These are phyloP conservation scores for Chlamydomonas urium DNA, from an alignment of 139 green algal species.

Conservation along the genomic window DNA sequence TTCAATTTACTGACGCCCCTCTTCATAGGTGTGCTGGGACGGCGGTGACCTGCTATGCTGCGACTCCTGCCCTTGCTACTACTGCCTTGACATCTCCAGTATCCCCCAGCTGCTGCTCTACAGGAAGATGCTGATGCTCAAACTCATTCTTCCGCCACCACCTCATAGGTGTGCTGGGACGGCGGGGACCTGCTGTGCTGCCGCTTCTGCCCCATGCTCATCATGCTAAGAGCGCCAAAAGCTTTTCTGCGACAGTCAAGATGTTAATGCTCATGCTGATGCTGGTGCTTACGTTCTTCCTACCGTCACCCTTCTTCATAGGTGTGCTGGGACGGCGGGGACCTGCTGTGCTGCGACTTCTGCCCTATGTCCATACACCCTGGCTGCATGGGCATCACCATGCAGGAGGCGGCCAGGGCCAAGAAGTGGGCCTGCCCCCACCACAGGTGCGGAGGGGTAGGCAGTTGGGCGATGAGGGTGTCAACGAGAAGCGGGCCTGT, in stretches of 20 bases:
- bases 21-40: conserved; percentile 51
- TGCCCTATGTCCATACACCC: conserved; percentile 61
- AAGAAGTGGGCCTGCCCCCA: conserved; percentile 47
- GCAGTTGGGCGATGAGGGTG: too few species aligned
- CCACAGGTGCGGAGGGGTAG: too few species aligned
- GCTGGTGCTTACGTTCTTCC: too few species aligned
- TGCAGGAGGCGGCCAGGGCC: neutral
- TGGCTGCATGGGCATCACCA: conserved; percentile 47
- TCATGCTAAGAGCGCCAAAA: too few species aligned
- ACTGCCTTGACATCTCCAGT: too few species aligned
- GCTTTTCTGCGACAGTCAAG: too few species aligned
- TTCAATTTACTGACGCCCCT: too few species aligned
- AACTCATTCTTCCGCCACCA: neutral
- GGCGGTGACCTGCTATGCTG: conserved; percentile 64
- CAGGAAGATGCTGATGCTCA: too few species aligned
- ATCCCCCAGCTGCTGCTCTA: too few species aligned
- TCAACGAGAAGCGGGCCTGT: too few species aligned
- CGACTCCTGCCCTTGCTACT: conserved; percentile 59
- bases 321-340: conserved; percentile 65
- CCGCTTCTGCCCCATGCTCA: conserved; percentile 50
- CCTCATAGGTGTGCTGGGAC: conserved; percentile 51
- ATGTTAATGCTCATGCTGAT: too few species aligned
- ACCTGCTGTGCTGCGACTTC: conserved; percentile 60
- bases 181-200: conserved; percentile 64
- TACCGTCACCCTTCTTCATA: neutral